Evolutionary conservation across 148 eudicot species (phyloP).

Genomic region (Rhododendron vialii): DNA sequence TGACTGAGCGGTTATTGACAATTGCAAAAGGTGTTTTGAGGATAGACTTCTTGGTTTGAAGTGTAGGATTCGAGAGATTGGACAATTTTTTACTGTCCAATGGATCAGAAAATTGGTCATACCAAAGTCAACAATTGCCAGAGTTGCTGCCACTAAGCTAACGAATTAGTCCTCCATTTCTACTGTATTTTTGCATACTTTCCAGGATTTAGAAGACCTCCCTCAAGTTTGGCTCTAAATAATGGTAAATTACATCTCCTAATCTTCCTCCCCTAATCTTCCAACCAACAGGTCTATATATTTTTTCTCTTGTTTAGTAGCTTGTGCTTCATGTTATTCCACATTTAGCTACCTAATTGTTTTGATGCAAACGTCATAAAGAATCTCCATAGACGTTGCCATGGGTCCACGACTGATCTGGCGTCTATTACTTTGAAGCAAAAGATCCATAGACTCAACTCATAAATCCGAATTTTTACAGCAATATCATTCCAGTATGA

Average conservation of each 20-base stretch:
- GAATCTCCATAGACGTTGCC: background rate
- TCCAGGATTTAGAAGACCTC: background rate
- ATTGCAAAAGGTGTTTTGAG: background rate
- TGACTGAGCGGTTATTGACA: background rate
- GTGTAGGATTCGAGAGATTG: background rate
- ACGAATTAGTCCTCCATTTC: background rate
- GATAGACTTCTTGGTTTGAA: background rate
- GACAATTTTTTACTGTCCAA: background rate
- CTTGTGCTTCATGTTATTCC: background rate
- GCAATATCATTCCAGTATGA: background rate
- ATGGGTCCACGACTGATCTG: background rate
- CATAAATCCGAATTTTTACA: background rate
- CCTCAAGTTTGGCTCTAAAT: background rate
- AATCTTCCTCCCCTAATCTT: background rate
- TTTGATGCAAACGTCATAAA: background rate
- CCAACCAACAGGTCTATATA: background rate
- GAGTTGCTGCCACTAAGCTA: background rate
- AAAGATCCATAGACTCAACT: background rate
- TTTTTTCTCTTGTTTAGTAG: background rate
- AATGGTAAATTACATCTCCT: background rate
- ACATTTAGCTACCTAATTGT: background rate
- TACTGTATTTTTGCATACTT: background rate
- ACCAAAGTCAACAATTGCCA: background rate
- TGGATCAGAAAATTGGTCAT: background rate
- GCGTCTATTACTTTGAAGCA: background rate